Evolutionary conservation across 306 rosid genomes (phyloP), one percentile per base, ranked within the genome.

Genomic region (Ammopiptanthus mongolicus): DNA sequence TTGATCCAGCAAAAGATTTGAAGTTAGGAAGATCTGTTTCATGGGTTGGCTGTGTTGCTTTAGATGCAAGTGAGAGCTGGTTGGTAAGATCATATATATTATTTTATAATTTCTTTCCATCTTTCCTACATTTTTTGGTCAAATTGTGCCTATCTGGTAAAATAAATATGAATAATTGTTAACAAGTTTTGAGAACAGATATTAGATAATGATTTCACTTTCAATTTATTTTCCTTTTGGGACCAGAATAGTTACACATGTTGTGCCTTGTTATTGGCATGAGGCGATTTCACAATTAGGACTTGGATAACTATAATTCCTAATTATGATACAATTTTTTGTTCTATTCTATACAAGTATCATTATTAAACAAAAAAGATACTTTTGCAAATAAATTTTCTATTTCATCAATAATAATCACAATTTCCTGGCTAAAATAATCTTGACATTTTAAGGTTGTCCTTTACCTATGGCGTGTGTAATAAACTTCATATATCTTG

Each of bases 61-160:
- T 91, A 76, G 98, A 91, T 84, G 87, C 90, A 52, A 90, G 91
- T 82, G 97, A 94, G 84, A 94, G 96, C 83, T 91, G 97, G 98
- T 82, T 91, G 97, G 98, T 91, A 82, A 84, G 97, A 52, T 79
- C 79, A 31, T 70, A 52, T 47, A 21, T 69, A 39, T 73, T 61
- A 48, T 65, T 18, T 64, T 18, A 36, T 57, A 10, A 62, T 50
- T 64, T 42, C 19, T 44, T 70, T 23, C 25, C 44, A 21, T n/a
- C 21, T 44, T 65, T 12, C 7, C 69, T 17, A 15, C 73, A 39
- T 22, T 42, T 82, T 68, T 53, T 34, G 64, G 57, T 50, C 36
- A 76, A 25, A 6, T 2, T 39, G 25, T 53, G 65, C 22, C 57
- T 52, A 48, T 60, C 3, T 79, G 37, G 56, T 51, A 39, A 69